These are phyloP conservation scores for Chrysosporium keratinophilum DNA, from an alignment of 2,329 filamentous ascomycete genomes.

Conservation along the genomic window DNA sequence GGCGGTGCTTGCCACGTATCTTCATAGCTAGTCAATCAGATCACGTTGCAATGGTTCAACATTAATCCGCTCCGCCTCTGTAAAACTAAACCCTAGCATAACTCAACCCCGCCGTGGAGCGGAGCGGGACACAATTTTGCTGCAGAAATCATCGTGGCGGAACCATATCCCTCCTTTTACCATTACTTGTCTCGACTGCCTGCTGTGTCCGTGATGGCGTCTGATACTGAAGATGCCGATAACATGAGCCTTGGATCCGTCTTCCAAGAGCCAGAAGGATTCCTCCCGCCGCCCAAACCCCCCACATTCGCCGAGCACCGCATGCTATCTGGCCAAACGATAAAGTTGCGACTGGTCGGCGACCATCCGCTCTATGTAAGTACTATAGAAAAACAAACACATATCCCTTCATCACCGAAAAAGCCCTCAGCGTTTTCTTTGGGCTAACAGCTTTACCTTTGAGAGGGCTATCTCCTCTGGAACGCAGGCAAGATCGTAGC, in stretches of 20 bases:
- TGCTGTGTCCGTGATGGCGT: not conserved
- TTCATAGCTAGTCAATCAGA: too few species aligned
- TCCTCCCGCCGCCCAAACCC: constrained; percentile 65
- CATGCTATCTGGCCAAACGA: constrained; percentile 53
- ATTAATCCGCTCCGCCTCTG: too few species aligned
- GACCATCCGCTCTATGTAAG: constrained; percentile 74
- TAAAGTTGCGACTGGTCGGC: constrained; percentile 70
- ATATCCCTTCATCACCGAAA: too few species aligned
- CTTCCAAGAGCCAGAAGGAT: constrained; percentile 73
- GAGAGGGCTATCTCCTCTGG: constrained; percentile 74
- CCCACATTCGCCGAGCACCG: constrained; percentile 64
- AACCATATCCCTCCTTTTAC: too few species aligned
- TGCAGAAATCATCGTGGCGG: too few species aligned
- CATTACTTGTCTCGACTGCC: not conserved
- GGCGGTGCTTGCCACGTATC: too few species aligned
- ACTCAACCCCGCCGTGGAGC: too few species aligned
- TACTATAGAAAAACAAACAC: constrained; percentile 3
- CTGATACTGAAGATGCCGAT: not conserved
- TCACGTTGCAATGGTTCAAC: too few species aligned
- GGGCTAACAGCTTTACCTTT: constrained; percentile 16
- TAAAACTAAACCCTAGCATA: too few species aligned
- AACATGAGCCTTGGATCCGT: constrained; percentile 42
- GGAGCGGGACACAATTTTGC: too few species aligned
- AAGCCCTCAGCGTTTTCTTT: too few species aligned
- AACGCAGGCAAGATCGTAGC: constrained; percentile 74